Evolutionary conservation across 768 basidiomycete genomes (phyloP).

Genomic region (Dacryopinax primogenitus): DNA sequence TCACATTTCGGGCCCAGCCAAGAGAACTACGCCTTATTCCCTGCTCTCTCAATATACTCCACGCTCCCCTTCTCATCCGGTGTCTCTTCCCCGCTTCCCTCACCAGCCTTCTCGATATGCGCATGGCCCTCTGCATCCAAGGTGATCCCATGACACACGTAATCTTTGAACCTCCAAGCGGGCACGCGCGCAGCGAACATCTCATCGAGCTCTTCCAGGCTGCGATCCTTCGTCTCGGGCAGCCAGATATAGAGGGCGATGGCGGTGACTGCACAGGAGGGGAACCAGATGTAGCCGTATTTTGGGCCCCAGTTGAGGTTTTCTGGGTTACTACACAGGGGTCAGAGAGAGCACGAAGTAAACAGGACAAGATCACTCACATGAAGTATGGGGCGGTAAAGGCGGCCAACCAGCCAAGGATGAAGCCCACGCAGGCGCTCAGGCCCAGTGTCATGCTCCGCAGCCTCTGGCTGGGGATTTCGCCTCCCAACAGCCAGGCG

Average conservation of each 20-base stretch:
- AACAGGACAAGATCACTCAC: background rate
- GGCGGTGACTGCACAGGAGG: conserved; percentile 15
- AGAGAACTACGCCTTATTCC: conserved; percentile 5
- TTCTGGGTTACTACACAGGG: background rate
- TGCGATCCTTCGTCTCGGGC: conserved; percentile 20
- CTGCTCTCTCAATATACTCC: background rate
- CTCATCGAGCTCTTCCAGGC: conserved; percentile 26
- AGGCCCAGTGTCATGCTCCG: background rate
- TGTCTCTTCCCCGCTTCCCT: background rate
- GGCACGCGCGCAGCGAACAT: conserved; percentile 27
- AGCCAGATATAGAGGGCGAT: conserved; percentile 18
- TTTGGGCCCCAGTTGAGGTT: conserved; percentile 5
- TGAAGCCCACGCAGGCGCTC: background rate
- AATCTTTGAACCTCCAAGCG: conserved; percentile 19
- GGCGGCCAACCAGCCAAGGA: background rate
- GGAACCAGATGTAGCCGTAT: conserved; percentile 19
- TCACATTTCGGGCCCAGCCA: no score
- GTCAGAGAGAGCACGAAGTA: background rate
- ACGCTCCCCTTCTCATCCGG: conserved; percentile 7
- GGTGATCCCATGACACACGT: background rate
- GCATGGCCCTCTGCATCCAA: background rate
- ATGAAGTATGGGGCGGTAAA: conserved; percentile 6
- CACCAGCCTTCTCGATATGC: background rate
- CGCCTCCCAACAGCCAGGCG: background rate
- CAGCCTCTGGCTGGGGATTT: background rate